phyloP scores from a whole-genome alignment of 345 rosid genomes.

The Ceriops zippeliana region DNA sequence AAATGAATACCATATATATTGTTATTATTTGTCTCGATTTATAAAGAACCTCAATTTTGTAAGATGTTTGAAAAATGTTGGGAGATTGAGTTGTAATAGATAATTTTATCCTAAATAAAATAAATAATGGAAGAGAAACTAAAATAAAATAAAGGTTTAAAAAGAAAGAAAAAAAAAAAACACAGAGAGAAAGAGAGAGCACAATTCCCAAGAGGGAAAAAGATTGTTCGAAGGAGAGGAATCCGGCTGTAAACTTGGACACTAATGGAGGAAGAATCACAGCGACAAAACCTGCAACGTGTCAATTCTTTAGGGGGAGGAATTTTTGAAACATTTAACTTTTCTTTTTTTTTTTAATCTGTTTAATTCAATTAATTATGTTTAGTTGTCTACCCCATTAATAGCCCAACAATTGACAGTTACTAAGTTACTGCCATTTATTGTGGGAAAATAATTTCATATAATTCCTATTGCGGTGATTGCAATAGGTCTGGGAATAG shows the following conservation, averaged over 20 bases:
- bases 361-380: neutral
- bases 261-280: conserved; percentile 31
- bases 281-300: conserved; percentile 42
- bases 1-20: too few species aligned
- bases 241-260: conserved; percentile 55
- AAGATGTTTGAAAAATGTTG: too few species aligned
- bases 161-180: neutral
- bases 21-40: too few species aligned
- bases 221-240: conserved; percentile 33
- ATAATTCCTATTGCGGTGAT: too few species aligned
- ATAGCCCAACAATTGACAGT: too few species aligned
- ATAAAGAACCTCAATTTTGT: too few species aligned
- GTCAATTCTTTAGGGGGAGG: conserved; percentile 30
- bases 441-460: too few species aligned
- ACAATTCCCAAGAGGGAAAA: conserved; percentile 30
- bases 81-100: too few species aligned
- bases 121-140: neutral
- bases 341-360: neutral
- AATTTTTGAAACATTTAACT: conserved; percentile 2
- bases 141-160: neutral
- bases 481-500: too few species aligned
- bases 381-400: neutral
- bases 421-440: neutral
- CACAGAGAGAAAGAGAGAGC: neutral
- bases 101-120: too few species aligned